phyloP scores from a whole-genome alignment of 2,329 filamentous ascomycete genomes.

The Corinectria fuckeliana region DNA sequence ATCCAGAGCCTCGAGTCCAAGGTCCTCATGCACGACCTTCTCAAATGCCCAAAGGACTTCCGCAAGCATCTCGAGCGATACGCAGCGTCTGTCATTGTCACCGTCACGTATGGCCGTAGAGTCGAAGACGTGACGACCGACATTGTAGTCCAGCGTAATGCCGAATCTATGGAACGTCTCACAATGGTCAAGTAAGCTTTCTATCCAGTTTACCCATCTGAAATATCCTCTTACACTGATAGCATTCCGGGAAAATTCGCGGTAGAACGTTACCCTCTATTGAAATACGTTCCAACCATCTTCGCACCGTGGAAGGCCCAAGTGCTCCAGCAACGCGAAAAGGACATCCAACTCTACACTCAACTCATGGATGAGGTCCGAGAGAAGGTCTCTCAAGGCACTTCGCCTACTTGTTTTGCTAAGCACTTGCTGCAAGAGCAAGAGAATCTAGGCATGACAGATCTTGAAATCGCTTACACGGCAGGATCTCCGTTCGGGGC shows the following conservation, averaged over 20 bases:
- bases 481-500: conserved; percentile 54
- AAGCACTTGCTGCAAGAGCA: conserved; percentile 51
- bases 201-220: background rate
- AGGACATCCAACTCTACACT: conserved; percentile 48
- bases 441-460: conserved; percentile 47
- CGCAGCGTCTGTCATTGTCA: conserved; percentile 51
- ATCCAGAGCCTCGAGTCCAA: conserved; percentile 50
- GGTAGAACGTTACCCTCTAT: conserved; percentile 48
- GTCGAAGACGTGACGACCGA: conserved; percentile 42
- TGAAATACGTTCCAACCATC: conserved; percentile 47
- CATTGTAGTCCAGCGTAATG: conserved; percentile 46
- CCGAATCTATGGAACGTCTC: conserved; percentile 50
- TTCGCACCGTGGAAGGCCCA: conserved; percentile 50
- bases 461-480: conserved; percentile 52
- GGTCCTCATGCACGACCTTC: conserved; percentile 48
- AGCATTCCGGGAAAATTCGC: conserved; percentile 43
- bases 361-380: conserved; percentile 50
- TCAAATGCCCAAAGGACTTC: conserved; percentile 39
- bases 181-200: conserved; percentile 49
- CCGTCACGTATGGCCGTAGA: conserved; percentile 48
- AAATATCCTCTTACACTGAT: rapidly evolving
- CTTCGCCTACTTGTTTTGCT: conserved; percentile 49
- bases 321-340: conserved; percentile 45
- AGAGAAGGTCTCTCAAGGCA: conserved; percentile 40
- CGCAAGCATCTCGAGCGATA: conserved; percentile 31